Percentiles rank a stretch among this genome's conserved stretches.
phyloP scores from a whole-genome alignment of 2,329 filamentous ascomycete genomes.

The Grosmannia serpens region DNA sequence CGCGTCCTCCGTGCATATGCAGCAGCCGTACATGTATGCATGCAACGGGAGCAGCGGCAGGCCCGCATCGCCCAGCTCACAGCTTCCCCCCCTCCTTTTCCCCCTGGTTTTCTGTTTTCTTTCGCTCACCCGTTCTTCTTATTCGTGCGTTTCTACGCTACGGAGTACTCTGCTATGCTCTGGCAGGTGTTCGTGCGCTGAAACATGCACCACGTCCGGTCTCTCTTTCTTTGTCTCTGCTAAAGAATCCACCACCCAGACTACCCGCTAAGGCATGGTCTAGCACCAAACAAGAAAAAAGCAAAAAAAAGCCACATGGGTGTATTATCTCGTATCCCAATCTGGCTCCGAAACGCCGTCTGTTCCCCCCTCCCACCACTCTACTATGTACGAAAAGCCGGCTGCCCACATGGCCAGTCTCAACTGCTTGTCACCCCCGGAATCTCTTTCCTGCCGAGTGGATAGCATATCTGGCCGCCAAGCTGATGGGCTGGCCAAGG shows the following conservation, averaged over 20 bases:
- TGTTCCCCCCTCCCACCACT: not conserved
- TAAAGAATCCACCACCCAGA: not conserved
- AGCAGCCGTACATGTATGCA: not conserved
- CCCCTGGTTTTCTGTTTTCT: not conserved
- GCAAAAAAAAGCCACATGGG: not conserved
- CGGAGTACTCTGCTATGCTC: not conserved
- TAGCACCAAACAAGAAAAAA: not conserved
- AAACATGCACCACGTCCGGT: too few relatives aligned
- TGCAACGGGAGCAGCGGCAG: not conserved
- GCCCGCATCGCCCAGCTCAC: not conserved
- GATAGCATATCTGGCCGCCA: not conserved
- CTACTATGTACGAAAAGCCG: not conserved
- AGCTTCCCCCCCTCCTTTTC: not conserved
- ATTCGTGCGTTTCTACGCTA: not conserved
- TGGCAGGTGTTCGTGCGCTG: too few relatives aligned
- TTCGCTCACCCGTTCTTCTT: too few relatives aligned
- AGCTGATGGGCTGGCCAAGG: too few relatives aligned
- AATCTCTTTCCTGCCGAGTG: not conserved
- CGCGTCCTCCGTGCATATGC: too few relatives aligned
- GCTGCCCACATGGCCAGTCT: not conserved
- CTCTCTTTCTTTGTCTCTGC: not conserved
- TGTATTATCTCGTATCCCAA: not conserved
- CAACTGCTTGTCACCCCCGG: not conserved
- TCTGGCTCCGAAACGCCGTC: not conserved
- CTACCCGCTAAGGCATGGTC: not conserved